Conservation (phyloP, 1,139 yeast genomes). For the Magnusiomyces starmeri region DNA sequence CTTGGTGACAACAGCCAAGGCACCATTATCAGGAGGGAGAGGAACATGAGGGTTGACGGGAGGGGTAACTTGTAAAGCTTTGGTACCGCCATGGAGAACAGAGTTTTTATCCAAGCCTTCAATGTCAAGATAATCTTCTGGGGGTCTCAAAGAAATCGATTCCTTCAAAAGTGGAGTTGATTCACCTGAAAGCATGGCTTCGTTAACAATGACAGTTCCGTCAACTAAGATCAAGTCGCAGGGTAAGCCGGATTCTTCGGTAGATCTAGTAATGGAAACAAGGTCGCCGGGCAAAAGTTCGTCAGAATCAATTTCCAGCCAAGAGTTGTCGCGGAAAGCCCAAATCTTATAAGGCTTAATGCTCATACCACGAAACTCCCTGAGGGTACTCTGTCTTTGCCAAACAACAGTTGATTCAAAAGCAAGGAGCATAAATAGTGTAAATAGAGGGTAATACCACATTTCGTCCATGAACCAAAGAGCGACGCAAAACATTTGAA, state of each 20-base stretch:
- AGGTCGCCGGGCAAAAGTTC: constrained; percentile 87
- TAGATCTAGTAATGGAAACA: constrained; percentile 80
- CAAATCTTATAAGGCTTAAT: constrained; percentile 80
- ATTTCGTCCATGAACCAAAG: constrained; percentile 95
- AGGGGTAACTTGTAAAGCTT: constrained; percentile 82
- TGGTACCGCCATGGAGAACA: constrained; percentile 91
- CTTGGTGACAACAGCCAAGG: constrained; percentile 80
- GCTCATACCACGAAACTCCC: constrained; percentile 96
- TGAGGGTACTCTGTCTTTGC: constrained; percentile 91
- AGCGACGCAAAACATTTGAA: constrained; percentile 92
- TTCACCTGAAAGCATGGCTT: constrained; percentile 98
- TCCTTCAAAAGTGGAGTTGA: constrained; percentile 94
- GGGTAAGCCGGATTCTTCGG: constrained; percentile 90
- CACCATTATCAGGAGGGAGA: constrained; percentile 79
- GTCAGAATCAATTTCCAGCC: constrained; percentile 66
- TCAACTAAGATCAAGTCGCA: constrained; percentile 83
- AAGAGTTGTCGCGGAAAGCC: constrained; percentile 60
- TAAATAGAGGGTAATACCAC: constrained; percentile 92
- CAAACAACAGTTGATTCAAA: constrained; percentile 89
- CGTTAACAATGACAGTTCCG: constrained; percentile 90
- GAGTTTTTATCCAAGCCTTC: constrained; percentile 89
- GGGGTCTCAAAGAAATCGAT: constrained; percentile 77
- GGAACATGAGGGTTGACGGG: constrained; percentile 47
- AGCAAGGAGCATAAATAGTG: constrained; percentile 83
- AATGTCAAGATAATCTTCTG: constrained; percentile 55